Base-by-base conservation (phyloP, 805 yeast genomes). In the Tetrapisispora taiwanensis region DNA sequence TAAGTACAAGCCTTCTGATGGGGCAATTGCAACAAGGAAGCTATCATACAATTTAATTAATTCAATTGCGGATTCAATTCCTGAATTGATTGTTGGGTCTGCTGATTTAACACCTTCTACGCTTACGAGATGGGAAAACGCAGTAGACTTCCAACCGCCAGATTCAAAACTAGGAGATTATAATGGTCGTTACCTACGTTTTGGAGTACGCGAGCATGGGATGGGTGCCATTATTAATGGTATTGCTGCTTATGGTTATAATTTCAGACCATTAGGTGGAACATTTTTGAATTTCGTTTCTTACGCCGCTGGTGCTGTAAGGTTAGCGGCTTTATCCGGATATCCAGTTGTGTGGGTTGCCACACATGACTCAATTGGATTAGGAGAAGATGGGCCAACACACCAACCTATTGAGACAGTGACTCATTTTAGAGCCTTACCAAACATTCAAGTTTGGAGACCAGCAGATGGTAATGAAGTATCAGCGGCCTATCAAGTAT, bases 191-290 rank as follows among this genome's bases (percentile, higher is more conserved):
- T 90, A 90, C 74, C 74, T 90, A 68, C 82, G 97, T 73, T 90
- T 82, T 68, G 98, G 98, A 80, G 95, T 90, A 53, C 84, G 98
- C 71, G 98, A 90, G 76, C 97, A 92, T 71, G 97, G 85, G 69
- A 88, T 90, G 97, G 95, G 96, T 72, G 97, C 97, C 52, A 84
- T 89, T 68, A 77, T 89, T 80, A 90, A 92, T 71, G 98, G 98
- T 81, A 84, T 90, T 59, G 75, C 92, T 48, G 97, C 97, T 43
- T 90, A 72, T 62, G 81, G 81, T 52, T 84, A 84, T 52, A 87
- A 86, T 74, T 79, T 74, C 75, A 84, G 81, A 69, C 82, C 88
- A 57, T 88, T 80, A 73, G 97, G 96, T 67, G 98, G 95, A 70
- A 92, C 98, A 62, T 92, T 92, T 89, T 76, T 92, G 68, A 92